Evolutionary conservation across 1,284 basidiomycete species (phyloP), one percentile per base, ranked within the genome.

Genomic region (Trametes polyzona): DNA sequence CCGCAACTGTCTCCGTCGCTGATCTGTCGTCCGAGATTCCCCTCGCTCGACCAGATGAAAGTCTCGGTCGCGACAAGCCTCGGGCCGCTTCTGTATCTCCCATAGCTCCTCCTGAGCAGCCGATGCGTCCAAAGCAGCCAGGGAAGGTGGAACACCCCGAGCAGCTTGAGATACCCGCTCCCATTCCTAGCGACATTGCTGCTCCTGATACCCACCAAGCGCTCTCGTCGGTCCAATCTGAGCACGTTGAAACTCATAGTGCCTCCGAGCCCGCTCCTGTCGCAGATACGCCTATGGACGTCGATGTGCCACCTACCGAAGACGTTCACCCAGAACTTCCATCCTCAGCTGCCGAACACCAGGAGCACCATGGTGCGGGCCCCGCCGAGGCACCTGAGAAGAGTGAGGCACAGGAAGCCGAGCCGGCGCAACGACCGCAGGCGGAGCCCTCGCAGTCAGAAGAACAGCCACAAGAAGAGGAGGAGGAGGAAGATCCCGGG

Each of bases 281-380:
- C 36, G 40, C 30, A 37, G 49, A 46, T 9, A 48, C 46, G 47
- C 50, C 57, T 63, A 62, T 74, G 70, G 69, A 73, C 12, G 59
- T 70, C 0, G 71, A 74, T 46, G 42, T 43, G n/a, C 27, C 44
- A 12, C 23, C 26, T 14, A n/a, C 23, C 29, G 21, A 21, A 7
- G n/a, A 21, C 12, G 2, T 17, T 9, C 19, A 12, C 17, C 29
- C 17, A 30, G 42, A 30, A 30, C 10, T 7, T 26, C 41, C 6
- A 26, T 30, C 26, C 36, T 10, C 19, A 16, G 36, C 14, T 35
- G 27, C 14, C 26, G 39, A 35, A 23, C 30, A 29, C 6, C 30
- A 5, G 16, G 14, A 26, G 2, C 16, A 29, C 14, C 9, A 29
- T 11, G 17, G 19, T 3, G 32, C 27, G 29, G 23, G 33, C 7